These are phyloP conservation scores for Stagonosporopsis tanaceti DNA, from an alignment of 2,329 filamentous ascomycete species.

Conservation along the genomic window DNA sequence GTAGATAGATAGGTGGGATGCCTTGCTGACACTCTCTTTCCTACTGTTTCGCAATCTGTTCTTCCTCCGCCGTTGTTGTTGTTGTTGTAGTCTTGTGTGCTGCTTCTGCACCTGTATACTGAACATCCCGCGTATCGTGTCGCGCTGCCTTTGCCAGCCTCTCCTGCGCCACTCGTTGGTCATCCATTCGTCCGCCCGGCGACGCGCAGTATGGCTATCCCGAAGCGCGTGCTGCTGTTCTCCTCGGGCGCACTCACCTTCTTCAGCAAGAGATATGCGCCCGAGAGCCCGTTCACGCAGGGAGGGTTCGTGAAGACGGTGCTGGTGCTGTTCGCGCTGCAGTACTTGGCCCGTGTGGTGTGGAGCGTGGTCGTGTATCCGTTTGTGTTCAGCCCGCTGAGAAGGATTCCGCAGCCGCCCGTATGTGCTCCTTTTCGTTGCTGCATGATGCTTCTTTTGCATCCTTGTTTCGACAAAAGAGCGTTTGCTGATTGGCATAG, in stretches of 20 bases:
- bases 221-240: slow-evolving; percentile 39
- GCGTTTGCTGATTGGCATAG: neutral
- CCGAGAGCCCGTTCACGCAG: slow-evolving; percentile 40
- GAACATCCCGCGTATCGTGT: neutral
- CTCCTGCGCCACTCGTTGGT: neutral
- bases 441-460: too few relatives aligned
- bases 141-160: neutral
- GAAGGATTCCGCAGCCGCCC: slow-evolving; percentile 63
- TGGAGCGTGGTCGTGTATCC: slow-evolving; percentile 65
- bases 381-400: slow-evolving; percentile 64
- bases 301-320: slow-evolving; percentile 51
- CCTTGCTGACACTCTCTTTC: neutral
- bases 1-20: neutral
- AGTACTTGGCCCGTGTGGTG: slow-evolving; percentile 45
- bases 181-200: neutral
- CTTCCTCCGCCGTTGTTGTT: neutral
- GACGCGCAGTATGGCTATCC: slow-evolving; percentile 35
- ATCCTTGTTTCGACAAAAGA: neutral
- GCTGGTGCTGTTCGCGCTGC: slow-evolving; percentile 50
- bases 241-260: slow-evolving; percentile 37
- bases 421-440: slow-evolving; percentile 43
- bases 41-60: neutral
- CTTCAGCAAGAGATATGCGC: slow-evolving; percentile 44
- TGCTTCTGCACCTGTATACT: too few relatives aligned
- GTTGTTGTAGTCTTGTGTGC: neutral